Evolutionary conservation across 257 asterid species (phyloP).

Genomic region (Apocynum venetum): DNA sequence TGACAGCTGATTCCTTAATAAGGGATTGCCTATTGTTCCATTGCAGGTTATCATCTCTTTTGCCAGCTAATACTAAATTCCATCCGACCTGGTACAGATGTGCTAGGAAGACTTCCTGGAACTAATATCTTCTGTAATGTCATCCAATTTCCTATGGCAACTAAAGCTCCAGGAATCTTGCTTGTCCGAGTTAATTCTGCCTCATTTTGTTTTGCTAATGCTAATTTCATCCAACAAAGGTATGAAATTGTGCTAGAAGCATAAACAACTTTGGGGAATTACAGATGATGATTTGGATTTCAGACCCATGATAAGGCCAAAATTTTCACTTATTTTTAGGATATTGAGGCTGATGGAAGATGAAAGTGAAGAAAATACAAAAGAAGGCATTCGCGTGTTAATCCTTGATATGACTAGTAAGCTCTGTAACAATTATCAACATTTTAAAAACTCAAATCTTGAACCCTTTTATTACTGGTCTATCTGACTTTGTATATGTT

Average conservation of each 20-base stretch:
- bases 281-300: too few relatives aligned
- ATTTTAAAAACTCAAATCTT: not conserved
- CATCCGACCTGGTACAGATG: conserved; percentile 66
- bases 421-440: conserved; percentile 7
- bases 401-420: conserved; percentile 73
- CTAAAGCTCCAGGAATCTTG: conserved; percentile 46
- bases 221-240: conserved; percentile 68
- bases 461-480: not conserved
- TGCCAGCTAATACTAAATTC: conserved; percentile 39
- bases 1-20: too few relatives aligned
- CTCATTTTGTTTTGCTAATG: conserved; percentile 71
- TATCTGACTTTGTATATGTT: not conserved
- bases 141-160: conserved; percentile 50
- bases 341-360: conserved; percentile 38
- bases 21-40: too few relatives aligned
- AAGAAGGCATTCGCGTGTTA: conserved; percentile 41
- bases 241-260: conserved; percentile 7
- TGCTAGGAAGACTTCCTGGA: conserved; percentile 61
- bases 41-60: conserved; percentile 67
- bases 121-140: conserved; percentile 53
- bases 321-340: conserved; percentile 26
- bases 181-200: conserved; percentile 49
- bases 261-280: not conserved
- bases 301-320: not conserved
- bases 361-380: conserved; percentile 30